Percentiles rank a stretch among this genome's conserved stretches.
Conservation (phyloP, 2,329 filamentous ascomycete species). For the Rugonectria rugulosa region DNA sequence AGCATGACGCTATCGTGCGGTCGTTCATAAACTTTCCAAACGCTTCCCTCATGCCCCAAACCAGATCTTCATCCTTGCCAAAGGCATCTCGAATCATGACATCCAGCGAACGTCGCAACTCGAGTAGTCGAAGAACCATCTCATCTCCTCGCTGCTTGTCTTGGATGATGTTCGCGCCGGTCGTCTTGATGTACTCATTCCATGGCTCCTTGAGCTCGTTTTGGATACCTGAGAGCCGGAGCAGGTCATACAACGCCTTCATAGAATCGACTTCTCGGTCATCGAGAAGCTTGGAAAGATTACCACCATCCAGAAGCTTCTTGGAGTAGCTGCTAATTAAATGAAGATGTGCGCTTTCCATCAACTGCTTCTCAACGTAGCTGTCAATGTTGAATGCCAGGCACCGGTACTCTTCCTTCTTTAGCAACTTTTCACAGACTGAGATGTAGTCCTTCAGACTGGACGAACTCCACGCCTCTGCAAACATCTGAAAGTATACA, state of each 20-base stretch:
- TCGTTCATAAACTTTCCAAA: slow-evolving; percentile 95
- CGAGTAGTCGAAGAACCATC: slow-evolving; percentile 85
- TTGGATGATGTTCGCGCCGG: slow-evolving; percentile 80
- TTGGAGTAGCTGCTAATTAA: slow-evolving; percentile 74
- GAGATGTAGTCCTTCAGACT: slow-evolving; percentile 79
- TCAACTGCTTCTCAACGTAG: slow-evolving; percentile 79
- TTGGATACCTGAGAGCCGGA: slow-evolving; percentile 76
- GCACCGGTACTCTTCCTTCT: slow-evolving; percentile 77
- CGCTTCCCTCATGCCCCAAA: slow-evolving; percentile 80
- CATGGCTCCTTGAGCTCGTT: slow-evolving; percentile 76
- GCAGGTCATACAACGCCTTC: slow-evolving; percentile 77
- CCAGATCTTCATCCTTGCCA: slow-evolving; percentile 76
- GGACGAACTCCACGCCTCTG: slow-evolving; percentile 67
- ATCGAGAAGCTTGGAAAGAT: slow-evolving; percentile 76
- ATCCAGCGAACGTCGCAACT: slow-evolving; percentile 82
- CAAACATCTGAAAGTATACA: slow-evolving; percentile 74
- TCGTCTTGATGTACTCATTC: slow-evolving; percentile 77
- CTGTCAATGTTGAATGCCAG: slow-evolving; percentile 83
- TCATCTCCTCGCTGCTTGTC: slow-evolving; percentile 80
- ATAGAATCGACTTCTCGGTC: slow-evolving; percentile 74
- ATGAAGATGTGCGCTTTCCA: slow-evolving; percentile 75
- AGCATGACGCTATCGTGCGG: slow-evolving; percentile 73
- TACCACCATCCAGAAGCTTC: slow-evolving; percentile 70
- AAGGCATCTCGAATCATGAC: slow-evolving; percentile 80
- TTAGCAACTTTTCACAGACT: slow-evolving; percentile 72